Conservation (phyloP, 768 basidiomycete genomes). For the Nidularia sp. region DNA sequence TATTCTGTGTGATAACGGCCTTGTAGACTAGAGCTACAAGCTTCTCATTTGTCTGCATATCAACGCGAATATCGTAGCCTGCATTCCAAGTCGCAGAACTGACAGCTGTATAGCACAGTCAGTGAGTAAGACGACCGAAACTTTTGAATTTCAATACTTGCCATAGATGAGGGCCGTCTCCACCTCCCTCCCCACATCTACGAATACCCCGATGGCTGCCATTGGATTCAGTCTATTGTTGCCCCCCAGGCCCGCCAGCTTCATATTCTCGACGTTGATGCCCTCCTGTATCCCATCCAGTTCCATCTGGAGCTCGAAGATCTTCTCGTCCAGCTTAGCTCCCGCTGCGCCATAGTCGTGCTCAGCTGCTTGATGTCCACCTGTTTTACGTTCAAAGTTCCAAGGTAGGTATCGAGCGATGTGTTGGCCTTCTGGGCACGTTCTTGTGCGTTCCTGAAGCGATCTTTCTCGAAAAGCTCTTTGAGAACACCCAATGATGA, state of each 20-base stretch:
- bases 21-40: slow-evolving; percentile 36
- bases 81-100: slow-evolving; percentile 30
- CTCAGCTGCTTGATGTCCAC: slow-evolving; percentile 20
- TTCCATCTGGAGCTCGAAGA: slow-evolving; percentile 21
- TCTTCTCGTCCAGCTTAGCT: slow-evolving; percentile 25
- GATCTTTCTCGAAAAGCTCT: slow-evolving; percentile 19
- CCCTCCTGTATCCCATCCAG: slow-evolving; percentile 16
- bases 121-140: background rate
- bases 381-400: slow-evolving; percentile 25
- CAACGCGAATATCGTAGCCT: slow-evolving; percentile 36
- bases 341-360: slow-evolving; percentile 20
- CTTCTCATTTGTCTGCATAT: slow-evolving; percentile 33
- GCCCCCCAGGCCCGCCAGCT: slow-evolving; percentile 8
- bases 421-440: slow-evolving; percentile 20
- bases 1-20: slow-evolving; percentile 32
- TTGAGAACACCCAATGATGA: slow-evolving; percentile 18
- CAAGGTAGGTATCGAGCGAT: slow-evolving; percentile 29
- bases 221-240: slow-evolving; percentile 22
- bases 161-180: slow-evolving; percentile 36
- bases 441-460: slow-evolving; percentile 20
- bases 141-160: slow-evolving; percentile 3
- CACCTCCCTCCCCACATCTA: slow-evolving; percentile 28
- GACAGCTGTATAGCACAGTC: slow-evolving; percentile 21
- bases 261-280: slow-evolving; percentile 16
- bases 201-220: slow-evolving; percentile 30